These are phyloP conservation scores for Sporormia fimetaria DNA, from an alignment of 495 filamentous ascomycete genomes.

Conservation along the genomic window DNA sequence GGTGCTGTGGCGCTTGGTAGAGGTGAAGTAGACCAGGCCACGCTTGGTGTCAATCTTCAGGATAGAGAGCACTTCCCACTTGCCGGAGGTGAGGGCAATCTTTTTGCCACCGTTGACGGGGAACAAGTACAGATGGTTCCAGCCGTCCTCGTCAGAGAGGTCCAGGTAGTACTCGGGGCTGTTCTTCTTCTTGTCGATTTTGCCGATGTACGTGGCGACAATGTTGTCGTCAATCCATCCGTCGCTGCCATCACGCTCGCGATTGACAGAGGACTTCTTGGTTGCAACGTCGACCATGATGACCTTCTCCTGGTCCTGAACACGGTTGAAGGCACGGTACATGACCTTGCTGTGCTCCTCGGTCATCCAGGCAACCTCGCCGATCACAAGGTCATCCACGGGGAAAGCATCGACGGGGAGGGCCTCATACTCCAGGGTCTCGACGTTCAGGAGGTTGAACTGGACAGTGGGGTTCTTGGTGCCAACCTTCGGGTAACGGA, in stretches of 20 bases:
- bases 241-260: constrained; percentile 43
- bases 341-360: constrained; percentile 40
- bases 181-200: constrained; percentile 19
- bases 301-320: constrained; percentile 45
- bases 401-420: constrained; percentile 38
- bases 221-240: constrained; percentile 47
- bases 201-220: constrained; percentile 35
- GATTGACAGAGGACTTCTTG: constrained; percentile 31
- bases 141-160: constrained; percentile 45
- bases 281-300: constrained; percentile 37
- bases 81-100: constrained; percentile 41
- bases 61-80: constrained; percentile 44
- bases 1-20: constrained; percentile 44
- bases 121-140: constrained; percentile 45
- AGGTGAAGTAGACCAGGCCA: constrained; percentile 43
- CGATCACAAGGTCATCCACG: constrained; percentile 42
- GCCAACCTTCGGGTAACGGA: constrained; percentile 50
- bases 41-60: constrained; percentile 41
- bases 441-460: constrained; percentile 39
- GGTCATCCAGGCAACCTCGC: constrained; percentile 48
- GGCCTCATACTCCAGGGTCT: constrained; percentile 19
- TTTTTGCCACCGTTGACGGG: constrained; percentile 37
- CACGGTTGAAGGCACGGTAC: constrained; percentile 46
- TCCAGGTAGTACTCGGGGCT: constrained; percentile 41
- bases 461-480: constrained; percentile 44